Evolutionary conservation across 495 filamentous ascomycete genomes (phyloP).

Genomic region (Neurospora pannonica): DNA sequence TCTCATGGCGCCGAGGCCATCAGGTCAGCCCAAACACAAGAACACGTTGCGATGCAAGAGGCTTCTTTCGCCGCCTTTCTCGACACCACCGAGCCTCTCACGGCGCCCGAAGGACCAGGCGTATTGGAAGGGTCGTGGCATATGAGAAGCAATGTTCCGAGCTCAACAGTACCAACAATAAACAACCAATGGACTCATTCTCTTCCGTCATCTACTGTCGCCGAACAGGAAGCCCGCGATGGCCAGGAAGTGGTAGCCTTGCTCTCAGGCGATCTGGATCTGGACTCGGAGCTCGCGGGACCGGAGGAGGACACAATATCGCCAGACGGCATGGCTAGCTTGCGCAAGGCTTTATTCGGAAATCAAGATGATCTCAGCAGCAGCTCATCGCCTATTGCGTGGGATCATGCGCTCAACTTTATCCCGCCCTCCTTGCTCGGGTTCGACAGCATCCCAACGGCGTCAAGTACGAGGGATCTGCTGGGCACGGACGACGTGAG

Average conservation of each 20-base stretch:
- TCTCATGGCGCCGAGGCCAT: slow-evolving; percentile 31
- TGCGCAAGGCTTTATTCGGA: slow-evolving; percentile 28
- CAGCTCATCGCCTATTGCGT: slow-evolving; percentile 12
- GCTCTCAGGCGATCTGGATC: slow-evolving; percentile 17
- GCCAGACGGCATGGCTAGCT: slow-evolving; percentile 11
- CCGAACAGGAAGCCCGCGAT: slow-evolving; percentile 30
- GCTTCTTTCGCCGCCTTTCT: slow-evolving; percentile 36
- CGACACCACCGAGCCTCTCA: slow-evolving; percentile 21
- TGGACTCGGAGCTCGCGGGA: slow-evolving; percentile 12
- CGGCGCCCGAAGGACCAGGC: slow-evolving; percentile 14
- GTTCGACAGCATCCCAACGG: slow-evolving; percentile 1
- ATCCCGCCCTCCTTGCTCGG: slow-evolving; percentile 17
- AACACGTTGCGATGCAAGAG: slow-evolving; percentile 29
- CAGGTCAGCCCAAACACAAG: slow-evolving; percentile 17
- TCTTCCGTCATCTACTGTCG: slow-evolving; percentile 8
- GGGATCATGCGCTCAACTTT: slow-evolving; percentile 35
- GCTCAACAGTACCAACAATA: background rate
- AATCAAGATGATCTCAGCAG: slow-evolving; percentile 3
- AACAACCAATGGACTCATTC: background rate
- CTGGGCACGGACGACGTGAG: slow-evolving; percentile 26
- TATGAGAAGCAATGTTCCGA: background rate
- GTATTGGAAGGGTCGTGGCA: slow-evolving; percentile 12
- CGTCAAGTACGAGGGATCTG: slow-evolving; percentile 6
- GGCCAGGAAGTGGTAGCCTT: slow-evolving; percentile 37
- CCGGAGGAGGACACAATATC: slow-evolving; percentile 9